These are phyloP conservation scores for Tolypocladium nubicola DNA, from an alignment of 2,329 filamentous ascomycete genomes.

Conservation along the genomic window DNA sequence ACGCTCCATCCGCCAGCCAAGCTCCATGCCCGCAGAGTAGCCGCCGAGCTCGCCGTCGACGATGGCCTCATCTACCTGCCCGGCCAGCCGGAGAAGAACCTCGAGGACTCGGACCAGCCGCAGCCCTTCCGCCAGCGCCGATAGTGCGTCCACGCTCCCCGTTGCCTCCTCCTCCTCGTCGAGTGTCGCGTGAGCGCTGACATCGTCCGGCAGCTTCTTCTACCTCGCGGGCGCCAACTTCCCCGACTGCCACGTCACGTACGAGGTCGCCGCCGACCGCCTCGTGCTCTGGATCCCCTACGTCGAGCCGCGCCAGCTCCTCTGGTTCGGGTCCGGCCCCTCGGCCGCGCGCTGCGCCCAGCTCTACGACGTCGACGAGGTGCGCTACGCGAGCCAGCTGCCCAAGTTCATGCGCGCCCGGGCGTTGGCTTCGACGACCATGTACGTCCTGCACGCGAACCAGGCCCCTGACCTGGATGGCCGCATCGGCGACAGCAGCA, in stretches of 20 bases:
- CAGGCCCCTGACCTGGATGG: constrained; percentile 21
- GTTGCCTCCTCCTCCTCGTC: background rate
- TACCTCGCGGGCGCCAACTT: constrained; percentile 46
- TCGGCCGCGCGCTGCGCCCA: constrained; percentile 49
- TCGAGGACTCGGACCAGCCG: constrained; percentile 48
- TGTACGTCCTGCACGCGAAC: constrained; percentile 36
- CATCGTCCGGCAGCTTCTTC: constrained; percentile 36
- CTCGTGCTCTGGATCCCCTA: constrained; percentile 67
- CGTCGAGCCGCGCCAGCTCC: constrained; percentile 47
- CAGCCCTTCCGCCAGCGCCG: constrained; percentile 45
- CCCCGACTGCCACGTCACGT: constrained; percentile 43
- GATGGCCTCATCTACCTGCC: constrained; percentile 46
- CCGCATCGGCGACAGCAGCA: background rate
- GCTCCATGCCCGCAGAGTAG: constrained; percentile 46
- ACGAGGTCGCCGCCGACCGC: constrained; percentile 46
- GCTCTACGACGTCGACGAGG: constrained; percentile 60
- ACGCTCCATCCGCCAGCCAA: constrained; percentile 30
- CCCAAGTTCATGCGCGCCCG: constrained; percentile 28
- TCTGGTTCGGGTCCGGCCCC: constrained; percentile 55
- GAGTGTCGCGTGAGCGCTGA: background rate
- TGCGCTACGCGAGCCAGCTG: constrained; percentile 49
- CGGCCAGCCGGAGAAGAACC: constrained; percentile 38
- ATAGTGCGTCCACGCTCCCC: constrained; percentile 32
- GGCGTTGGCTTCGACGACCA: constrained; percentile 25
- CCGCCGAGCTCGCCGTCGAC: constrained; percentile 34